These are phyloP conservation scores for Stephania japonica DNA, from an alignment of 164 flowering plant genomes.

Conservation along the genomic window DNA sequence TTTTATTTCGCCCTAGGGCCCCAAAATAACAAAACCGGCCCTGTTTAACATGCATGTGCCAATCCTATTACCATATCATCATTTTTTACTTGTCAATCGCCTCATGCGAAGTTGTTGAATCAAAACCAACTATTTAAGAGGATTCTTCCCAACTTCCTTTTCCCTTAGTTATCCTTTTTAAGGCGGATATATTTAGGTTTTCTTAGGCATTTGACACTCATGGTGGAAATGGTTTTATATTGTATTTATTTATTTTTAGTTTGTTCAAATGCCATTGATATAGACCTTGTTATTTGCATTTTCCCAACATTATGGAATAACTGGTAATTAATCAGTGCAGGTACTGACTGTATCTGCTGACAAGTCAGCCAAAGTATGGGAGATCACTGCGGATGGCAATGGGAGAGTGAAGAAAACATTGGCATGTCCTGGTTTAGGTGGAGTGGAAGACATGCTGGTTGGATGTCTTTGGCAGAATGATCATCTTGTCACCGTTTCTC, in stretches of 20 bases:
- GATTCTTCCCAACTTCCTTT: not conserved
- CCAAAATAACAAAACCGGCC: too few species aligned
- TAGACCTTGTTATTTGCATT: not conserved
- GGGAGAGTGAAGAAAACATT: constrained; percentile 72
- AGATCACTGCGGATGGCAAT: constrained; percentile 61
- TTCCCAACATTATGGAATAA: constrained; percentile 8
- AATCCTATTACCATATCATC: not conserved
- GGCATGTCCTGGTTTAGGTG: constrained; percentile 66
- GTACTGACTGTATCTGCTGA: constrained; percentile 97
- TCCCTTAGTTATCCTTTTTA: not conserved
- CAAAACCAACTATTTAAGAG: not conserved
- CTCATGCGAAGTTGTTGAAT: not conserved
- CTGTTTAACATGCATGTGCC: not conserved
- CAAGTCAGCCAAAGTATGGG: constrained; percentile 94
- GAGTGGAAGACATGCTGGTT: constrained; percentile 94
- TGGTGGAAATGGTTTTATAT: not conserved
- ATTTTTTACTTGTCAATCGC: not conserved
- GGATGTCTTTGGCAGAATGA: constrained; percentile 97
- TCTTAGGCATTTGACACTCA: not conserved
- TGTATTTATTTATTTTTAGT: not conserved
- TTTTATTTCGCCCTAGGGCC: too few species aligned
- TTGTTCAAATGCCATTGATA: not conserved
- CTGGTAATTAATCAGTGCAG: constrained; percentile 29
- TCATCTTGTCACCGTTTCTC: constrained; percentile 81
- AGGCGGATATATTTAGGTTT: not conserved